A percentile compares a stretch with the other conserved stretches of the same genome.
phyloP scores from a whole-genome alignment of 1,284 basidiomycete species.

The Farysia itapuensis region DNA sequence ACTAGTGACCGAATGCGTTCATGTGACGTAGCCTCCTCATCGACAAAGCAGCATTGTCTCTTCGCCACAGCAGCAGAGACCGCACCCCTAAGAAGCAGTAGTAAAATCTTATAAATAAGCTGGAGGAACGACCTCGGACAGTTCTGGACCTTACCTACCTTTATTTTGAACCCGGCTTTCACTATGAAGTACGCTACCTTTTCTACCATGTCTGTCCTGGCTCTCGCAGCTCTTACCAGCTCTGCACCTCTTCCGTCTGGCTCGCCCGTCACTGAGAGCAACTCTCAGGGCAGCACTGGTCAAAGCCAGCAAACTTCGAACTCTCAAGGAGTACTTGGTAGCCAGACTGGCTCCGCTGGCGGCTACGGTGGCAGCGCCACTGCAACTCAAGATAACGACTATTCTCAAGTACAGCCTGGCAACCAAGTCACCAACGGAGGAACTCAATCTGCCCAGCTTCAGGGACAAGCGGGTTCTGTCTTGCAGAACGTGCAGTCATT shows the following conservation, averaged over 20 bases:
- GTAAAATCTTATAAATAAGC: too few species aligned
- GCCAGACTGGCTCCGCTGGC: slow-evolving; percentile 9
- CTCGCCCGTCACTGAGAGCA: slow-evolving; percentile 1
- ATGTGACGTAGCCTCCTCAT: too few species aligned
- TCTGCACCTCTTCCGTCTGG: background rate
- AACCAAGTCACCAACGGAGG: slow-evolving; percentile 18
- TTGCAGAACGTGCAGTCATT: slow-evolving; percentile 3
- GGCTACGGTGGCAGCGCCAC: slow-evolving; percentile 7
- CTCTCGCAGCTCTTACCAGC: background rate
- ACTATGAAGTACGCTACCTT: background rate
- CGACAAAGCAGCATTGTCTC: too few species aligned
- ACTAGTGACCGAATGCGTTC: too few species aligned
- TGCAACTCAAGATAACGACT: slow-evolving; percentile 20
- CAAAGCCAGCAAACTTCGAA: slow-evolving; percentile 1
- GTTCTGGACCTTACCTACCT: too few species aligned
- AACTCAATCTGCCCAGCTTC: slow-evolving; percentile 5
- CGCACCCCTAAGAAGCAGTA: too few species aligned
- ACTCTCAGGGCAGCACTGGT: slow-evolving; percentile 5
- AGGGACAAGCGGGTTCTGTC: slow-evolving; percentile 7
- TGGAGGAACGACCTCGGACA: too few species aligned
- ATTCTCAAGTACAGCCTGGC: slow-evolving; percentile 13
- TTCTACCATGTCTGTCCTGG: background rate
- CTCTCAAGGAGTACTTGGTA: background rate
- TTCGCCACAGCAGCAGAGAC: too few species aligned
- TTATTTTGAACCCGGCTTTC: too few species aligned